Conservation (phyloP, 805 yeast species). For the Ogataea naganishii region DNA sequence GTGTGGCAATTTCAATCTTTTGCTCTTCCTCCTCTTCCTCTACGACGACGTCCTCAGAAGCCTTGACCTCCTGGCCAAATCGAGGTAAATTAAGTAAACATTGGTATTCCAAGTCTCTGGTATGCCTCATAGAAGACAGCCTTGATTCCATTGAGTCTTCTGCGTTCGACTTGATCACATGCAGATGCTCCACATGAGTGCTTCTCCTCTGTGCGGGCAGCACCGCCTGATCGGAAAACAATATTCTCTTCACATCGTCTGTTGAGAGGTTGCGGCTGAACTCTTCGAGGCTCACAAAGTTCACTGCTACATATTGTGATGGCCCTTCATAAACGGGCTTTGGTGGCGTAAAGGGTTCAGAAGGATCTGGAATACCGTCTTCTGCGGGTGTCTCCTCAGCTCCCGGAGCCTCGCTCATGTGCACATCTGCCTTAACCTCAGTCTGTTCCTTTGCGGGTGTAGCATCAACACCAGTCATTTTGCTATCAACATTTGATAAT, state of each 20-base stretch:
- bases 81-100: constrained; percentile 42
- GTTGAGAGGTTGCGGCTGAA: constrained; percentile 25
- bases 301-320: constrained; percentile 46
- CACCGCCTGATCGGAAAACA: constrained; percentile 57
- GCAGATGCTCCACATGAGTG: constrained; percentile 38
- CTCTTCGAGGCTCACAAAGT: constrained; percentile 44
- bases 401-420: constrained; percentile 1
- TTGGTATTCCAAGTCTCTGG: constrained; percentile 27
- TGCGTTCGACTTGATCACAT: constrained; percentile 18
- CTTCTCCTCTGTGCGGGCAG: constrained; percentile 45
- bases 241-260: constrained; percentile 25
- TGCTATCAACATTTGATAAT: not conserved
- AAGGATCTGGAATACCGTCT: not conserved
- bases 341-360: not conserved
- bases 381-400: constrained; percentile 4
- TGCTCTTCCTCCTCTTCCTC: constrained; percentile 36
- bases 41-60: constrained; percentile 31
- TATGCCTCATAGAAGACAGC: constrained; percentile 14
- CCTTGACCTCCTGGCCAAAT: constrained; percentile 48
- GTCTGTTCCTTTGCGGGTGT: not conserved
- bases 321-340: constrained; percentile 54
- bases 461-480: constrained; percentile 1
- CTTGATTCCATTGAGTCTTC: constrained; percentile 14
- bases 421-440: constrained; percentile 4
- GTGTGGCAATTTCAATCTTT: constrained; percentile 47